Percentiles rank a stretch among this genome's conserved stretches.
These are phyloP conservation scores for Tolypocladium inflatum DNA, from an alignment of 2,329 filamentous ascomycete genomes.

Conservation along the genomic window DNA sequence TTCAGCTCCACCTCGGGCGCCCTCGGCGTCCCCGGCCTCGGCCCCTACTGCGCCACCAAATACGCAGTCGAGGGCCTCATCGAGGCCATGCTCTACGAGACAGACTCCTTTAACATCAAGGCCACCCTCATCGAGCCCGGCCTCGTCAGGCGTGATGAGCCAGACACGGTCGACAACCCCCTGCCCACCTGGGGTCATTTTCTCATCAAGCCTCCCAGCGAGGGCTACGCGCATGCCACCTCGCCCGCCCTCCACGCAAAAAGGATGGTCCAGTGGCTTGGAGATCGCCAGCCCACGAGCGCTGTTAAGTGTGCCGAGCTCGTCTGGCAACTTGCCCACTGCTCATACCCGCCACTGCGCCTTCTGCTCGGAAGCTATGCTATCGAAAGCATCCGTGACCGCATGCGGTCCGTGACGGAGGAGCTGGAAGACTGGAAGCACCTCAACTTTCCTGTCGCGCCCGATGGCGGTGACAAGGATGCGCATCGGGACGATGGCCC, in stretches of 20 bases:
- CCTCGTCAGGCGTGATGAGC: constrained; percentile 78
- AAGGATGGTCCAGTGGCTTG: constrained; percentile 89
- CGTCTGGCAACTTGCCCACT: constrained; percentile 91
- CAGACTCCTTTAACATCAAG: constrained; percentile 85
- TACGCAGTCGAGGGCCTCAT: constrained; percentile 94
- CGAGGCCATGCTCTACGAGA: constrained; percentile 94
- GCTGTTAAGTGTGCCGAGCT: constrained; percentile 88
- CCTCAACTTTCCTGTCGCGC: constrained; percentile 51
- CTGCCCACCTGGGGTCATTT: constrained; percentile 87
- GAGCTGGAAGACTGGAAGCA: constrained; percentile 93
- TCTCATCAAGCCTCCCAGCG: constrained; percentile 74
- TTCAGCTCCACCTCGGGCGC: constrained; percentile 90
- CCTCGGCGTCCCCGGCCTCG: constrained; percentile 84
- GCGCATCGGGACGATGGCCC: background rate
- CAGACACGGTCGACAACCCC: constrained; percentile 42
- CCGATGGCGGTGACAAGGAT: background rate
- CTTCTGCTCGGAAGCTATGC: constrained; percentile 88
- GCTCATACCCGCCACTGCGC: constrained; percentile 81
- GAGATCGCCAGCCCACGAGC: constrained; percentile 84
- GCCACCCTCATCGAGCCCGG: constrained; percentile 89
- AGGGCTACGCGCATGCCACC: constrained; percentile 67
- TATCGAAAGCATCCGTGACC: constrained; percentile 89
- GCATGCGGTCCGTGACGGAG: constrained; percentile 82
- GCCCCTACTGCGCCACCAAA: constrained; percentile 93
- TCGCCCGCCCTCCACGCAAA: constrained; percentile 82